Conservation (phyloP, 345 rosid species). For the Boechera divaricarpa region DNA sequence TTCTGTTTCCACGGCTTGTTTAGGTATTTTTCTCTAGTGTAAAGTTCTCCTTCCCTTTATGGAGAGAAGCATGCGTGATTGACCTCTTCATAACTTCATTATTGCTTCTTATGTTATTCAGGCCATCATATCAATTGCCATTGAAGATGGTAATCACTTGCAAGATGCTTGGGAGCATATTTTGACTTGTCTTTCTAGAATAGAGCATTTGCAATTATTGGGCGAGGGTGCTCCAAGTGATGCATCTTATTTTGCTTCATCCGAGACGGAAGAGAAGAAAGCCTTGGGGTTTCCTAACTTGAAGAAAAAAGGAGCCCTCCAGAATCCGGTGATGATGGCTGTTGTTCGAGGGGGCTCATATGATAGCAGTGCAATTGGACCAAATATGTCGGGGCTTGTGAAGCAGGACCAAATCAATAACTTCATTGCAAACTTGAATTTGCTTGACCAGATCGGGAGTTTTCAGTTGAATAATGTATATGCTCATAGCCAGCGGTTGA, state of each 20-base stretch:
- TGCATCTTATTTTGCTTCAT: slow-evolving; percentile 75
- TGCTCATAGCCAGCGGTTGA: slow-evolving; percentile 94
- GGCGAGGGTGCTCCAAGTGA: slow-evolving; percentile 97
- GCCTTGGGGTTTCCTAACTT: slow-evolving; percentile 63
- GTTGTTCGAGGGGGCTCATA: slow-evolving; percentile 98
- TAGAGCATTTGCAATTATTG: slow-evolving; percentile 91
- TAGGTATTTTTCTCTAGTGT: slow-evolving; percentile 22
- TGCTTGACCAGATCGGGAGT: slow-evolving; percentile 94
- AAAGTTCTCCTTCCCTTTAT: slow-evolving; percentile 18
- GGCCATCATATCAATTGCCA: slow-evolving; percentile 91
- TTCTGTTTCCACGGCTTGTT: slow-evolving; percentile 7
- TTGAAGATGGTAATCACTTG: slow-evolving; percentile 94
- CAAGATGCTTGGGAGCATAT: slow-evolving; percentile 98
- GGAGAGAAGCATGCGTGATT: slow-evolving; percentile 20
- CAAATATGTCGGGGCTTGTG: slow-evolving; percentile 68
- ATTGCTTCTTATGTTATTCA: slow-evolving; percentile 46
- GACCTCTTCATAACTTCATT: slow-evolving; percentile 20
- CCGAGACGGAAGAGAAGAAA: slow-evolving; percentile 82
- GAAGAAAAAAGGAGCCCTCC: slow-evolving; percentile 87
- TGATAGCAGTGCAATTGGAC: slow-evolving; percentile 76
- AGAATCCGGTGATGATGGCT: slow-evolving; percentile 94
- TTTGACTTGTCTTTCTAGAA: slow-evolving; percentile 91
- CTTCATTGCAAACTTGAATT: slow-evolving; percentile 89
- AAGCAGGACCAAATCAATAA: slow-evolving; percentile 75
- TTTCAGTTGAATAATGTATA: slow-evolving; percentile 92